Evolutionary conservation across 1,139 yeast genomes (phyloP), one percentile per base, ranked within the genome.

Genomic region (Nakaseomyces glabratus): DNA sequence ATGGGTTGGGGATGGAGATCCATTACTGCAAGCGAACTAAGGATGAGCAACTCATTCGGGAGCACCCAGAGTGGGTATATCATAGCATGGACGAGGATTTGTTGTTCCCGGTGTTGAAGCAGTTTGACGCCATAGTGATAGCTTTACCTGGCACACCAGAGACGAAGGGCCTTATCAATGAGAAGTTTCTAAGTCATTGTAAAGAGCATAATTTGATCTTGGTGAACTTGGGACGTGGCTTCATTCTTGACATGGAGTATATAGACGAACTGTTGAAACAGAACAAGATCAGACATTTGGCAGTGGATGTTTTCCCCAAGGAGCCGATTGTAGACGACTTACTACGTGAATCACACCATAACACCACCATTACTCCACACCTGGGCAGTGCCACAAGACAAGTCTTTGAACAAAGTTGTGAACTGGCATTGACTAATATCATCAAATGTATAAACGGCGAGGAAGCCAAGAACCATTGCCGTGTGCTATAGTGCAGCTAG

Each of bases 151-250:
- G 80, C 2, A 72, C 76, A 4, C 63, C 69, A 1, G 66, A 68
- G 17, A 82, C 93, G 0, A 51, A 57, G 20, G 73, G 76, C 41
- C 56, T 82, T 49, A 59, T 82, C 29, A 68, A 77, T 47, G 57
- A 54, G 16, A 49, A 64, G 1, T 54, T 77, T 6, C 63, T 84
- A n/a, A 57, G 61, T 8, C 41, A 47, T 24, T 55, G 67, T 33
- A 67, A 76, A 42, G 53, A 58, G 6, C 37, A 43, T 3, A 78
- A 77, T 9, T 65, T 77, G 18, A 66, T 79, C 42, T 56, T 86
- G 21, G 76, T 86, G 41, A 86, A 85, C 55, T 73, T 82, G 17
- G 95, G 94, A 1, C 68, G 95, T 45, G 95, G 95, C 0, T 57
- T 65, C 4, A 69, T 85, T 15, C 62, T 88, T 37, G 82, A 85